Base-by-base conservation (phyloP, 352 stramenopile species). In the Pythium aristosporum region DNA sequence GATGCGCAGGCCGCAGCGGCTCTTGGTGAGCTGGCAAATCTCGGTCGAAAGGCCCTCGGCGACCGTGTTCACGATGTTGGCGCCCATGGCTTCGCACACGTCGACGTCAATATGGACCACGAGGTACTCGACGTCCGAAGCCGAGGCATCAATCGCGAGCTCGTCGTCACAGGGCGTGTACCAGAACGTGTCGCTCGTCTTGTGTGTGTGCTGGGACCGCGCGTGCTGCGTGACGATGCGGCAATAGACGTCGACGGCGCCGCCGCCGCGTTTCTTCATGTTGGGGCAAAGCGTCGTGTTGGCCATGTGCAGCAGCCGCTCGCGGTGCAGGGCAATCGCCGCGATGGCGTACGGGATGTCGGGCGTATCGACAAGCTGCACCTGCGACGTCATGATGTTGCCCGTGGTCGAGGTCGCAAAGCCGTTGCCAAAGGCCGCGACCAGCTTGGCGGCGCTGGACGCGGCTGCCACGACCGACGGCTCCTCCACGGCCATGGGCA, bases 21-120 rank as follows among this genome's bases (percentile, higher is more conserved):
- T 87, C 32, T 74, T 72, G 4, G 85, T 90, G 65, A 95, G 67
- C 13, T 73, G 73, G 11, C 74, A 79, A 18, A 95, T 74, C 76
- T 93, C 81, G 63, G 75, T 79, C 39, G 84, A 89, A 15, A 95
- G 68, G 5, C 86, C 86, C 57, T 96, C 87, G 7, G 84, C 84
- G 21, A 96, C 83, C 5, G 87, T 94, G 71, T 96, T 96, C 65
- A 96, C 87, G 50, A 94, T 86, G 67, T 96, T 96, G 42, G 87
- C 87, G 32, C 87, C 87, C 87, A 96, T 96, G 43, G 87, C 87
- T 74, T 96, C 87, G 52, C 87, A 94, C 49, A 93, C 84, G 56
- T 96, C 85, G 21, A 96, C 85, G 56, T 94, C 85, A 20, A 94
- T 80, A 70, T 96, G 87, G n/a, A 94, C 85, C 21, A 96, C 74